These are phyloP conservation scores for Lactarius indigo DNA, from an alignment of 768 basidiomycete genomes.

Conservation along the genomic window DNA sequence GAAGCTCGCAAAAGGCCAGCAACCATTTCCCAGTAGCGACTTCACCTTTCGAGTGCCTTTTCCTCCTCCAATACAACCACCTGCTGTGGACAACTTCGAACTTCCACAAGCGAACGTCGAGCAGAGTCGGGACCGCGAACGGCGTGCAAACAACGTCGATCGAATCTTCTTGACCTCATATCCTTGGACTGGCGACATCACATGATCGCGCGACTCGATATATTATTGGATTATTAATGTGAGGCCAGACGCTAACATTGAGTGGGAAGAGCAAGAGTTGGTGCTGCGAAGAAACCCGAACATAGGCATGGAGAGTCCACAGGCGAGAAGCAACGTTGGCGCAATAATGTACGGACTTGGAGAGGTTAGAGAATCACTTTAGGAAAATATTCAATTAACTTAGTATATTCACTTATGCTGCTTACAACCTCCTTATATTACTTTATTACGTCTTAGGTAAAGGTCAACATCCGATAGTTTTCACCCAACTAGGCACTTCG, in stretches of 20 bases:
- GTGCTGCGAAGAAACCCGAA: not conserved
- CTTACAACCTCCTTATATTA: slow-evolving; percentile 18
- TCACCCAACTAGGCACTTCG: too few relatives aligned
- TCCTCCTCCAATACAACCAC: slow-evolving; percentile 5
- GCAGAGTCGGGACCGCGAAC: not conserved
- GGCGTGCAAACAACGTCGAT: slow-evolving; percentile 8
- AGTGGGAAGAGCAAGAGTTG: not conserved
- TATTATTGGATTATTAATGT: slow-evolving; percentile 1
- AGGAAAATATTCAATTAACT: slow-evolving; percentile 9
- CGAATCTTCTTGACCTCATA: slow-evolving; percentile 6
- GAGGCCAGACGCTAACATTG: not conserved
- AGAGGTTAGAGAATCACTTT: slow-evolving; percentile 4
- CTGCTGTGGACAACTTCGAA: not conserved
- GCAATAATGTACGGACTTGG: not conserved
- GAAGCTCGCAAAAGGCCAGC: slow-evolving; percentile 10
- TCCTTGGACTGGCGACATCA: slow-evolving; percentile 5
- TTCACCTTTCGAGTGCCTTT: slow-evolving; percentile 6
- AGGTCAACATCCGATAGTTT: not conserved
- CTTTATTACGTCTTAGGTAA: slow-evolving; percentile 3
- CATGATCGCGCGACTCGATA: slow-evolving; percentile 4
- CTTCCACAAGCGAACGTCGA: not conserved
- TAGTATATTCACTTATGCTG: slow-evolving; percentile 16
- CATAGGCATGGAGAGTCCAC: not conserved
- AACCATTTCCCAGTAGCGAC: slow-evolving; percentile 2
- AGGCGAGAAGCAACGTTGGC: not conserved